These are phyloP conservation scores for Penicillium sp. DNA, from an alignment of 2,329 filamentous ascomycete species.

Conservation along the genomic window DNA sequence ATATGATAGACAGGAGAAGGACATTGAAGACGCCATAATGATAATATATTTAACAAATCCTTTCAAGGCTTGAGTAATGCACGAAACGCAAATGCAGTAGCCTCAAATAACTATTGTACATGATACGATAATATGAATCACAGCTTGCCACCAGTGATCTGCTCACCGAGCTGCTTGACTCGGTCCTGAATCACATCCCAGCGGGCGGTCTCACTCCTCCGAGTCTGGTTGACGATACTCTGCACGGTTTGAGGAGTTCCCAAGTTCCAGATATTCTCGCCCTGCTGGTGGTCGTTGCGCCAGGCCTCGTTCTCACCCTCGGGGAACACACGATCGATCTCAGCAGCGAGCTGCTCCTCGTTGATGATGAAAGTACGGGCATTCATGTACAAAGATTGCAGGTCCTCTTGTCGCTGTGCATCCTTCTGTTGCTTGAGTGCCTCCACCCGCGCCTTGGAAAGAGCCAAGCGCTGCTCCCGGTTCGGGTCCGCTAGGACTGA, in stretches of 20 bases:
- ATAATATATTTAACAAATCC: conserved; percentile 2
- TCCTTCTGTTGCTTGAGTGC: conserved; percentile 53
- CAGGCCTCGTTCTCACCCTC: conserved; percentile 52
- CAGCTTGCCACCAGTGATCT: conserved; percentile 67
- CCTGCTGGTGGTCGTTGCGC: conserved; percentile 43
- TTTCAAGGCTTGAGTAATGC: neutral
- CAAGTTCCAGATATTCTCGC: conserved; percentile 54
- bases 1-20: neutral
- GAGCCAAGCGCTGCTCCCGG: conserved; percentile 57
- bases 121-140: conserved; percentile 24
- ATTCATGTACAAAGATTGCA: conserved; percentile 89
- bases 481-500: conserved; percentile 61
- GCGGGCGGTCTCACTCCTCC: conserved; percentile 33
- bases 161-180: conserved; percentile 65
- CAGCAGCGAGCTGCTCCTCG: conserved; percentile 71
- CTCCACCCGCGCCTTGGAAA: conserved; percentile 39
- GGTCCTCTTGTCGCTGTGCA: conserved; percentile 64
- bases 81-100: conserved; percentile 16
- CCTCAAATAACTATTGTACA: conserved; percentile 27
- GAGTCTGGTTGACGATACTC: conserved; percentile 30
- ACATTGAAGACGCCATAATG: neutral
- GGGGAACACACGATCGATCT: conserved; percentile 75
- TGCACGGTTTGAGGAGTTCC: conserved; percentile 46
- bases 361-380: conserved; percentile 83
- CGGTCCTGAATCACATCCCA: conserved; percentile 55